Evolutionary conservation across 2,329 filamentous ascomycete genomes (phyloP), one percentile per base, ranked within the genome.

Genomic region (Alternaria sp.): DNA sequence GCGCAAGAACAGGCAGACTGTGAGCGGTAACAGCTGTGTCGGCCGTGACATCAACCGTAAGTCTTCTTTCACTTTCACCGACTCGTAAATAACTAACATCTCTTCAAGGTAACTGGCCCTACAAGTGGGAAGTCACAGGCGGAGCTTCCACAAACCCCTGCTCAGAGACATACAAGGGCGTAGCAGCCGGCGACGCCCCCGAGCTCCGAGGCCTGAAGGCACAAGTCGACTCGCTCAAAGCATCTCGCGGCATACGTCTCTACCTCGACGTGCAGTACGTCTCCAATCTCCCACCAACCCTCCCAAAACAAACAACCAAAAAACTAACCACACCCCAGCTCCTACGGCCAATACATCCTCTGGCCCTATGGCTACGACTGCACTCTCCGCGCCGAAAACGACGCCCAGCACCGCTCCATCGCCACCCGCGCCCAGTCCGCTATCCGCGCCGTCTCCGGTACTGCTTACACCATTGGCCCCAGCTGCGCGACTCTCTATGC

Each of bases 191-290:
- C n/a, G 77, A 79, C 50, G 61, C 75, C 5, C 75, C 79, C 15
- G 78, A 80, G 67, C 75, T 73, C 60, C 66, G 67, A 10, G 78
- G 70, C 20, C 77, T 90, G 7, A 79, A 80, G 4, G 76, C 81
- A 2, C 84, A 85, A 49, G 69, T 78, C 21, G 70, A 75, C 47
- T 44, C 64, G 18, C 75, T 88, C 23, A 78, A 79, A 7, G 74
- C 74, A 6, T 71, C 74, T 1, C 80, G 84, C 49, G 86, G 87
- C 3, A 81, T 90, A 51, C 84, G 86, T 65, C 82, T 89, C 2
- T 91, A 86, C 73, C 85, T 91, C 41, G 89, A 91, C 77, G 86
- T 86, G 72, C 89, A 91, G 78, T 85, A 86, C 1, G 90, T 88
- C 11, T 12, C 6, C 14, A 23, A 15, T 4, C 5, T 21, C 20